phyloP scores from a whole-genome alignment of 169 alveolate species.

The Babesia bigemina region DNA sequence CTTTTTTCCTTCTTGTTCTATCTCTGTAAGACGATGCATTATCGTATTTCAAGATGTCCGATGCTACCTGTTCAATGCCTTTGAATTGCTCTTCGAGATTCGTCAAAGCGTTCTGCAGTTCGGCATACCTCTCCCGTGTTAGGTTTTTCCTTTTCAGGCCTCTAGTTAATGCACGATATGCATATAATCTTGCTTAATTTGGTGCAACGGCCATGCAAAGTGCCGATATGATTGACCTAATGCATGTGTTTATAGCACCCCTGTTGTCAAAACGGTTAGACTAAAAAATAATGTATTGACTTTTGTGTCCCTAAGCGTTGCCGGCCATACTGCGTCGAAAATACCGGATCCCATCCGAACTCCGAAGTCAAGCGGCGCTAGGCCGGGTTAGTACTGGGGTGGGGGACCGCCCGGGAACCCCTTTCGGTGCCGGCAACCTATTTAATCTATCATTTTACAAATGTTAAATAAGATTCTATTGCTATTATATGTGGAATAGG shows the following conservation, averaged over 20 bases:
- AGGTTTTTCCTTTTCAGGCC: conserved; percentile 79
- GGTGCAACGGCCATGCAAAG: too few relatives aligned
- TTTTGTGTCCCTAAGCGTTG: conserved; percentile 47
- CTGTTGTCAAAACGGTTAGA: too few relatives aligned
- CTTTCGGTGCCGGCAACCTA: conserved; percentile 75
- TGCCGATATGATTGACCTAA: too few relatives aligned
- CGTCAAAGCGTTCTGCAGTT: conserved; percentile 6
- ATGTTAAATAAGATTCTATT: too few relatives aligned
- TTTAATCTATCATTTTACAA: neutral
- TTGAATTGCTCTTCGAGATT: conserved; percentile 89
- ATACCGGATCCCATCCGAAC: conserved; percentile 93
- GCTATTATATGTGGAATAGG: too few relatives aligned
- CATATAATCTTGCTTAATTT: too few relatives aligned
- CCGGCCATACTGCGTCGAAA: conserved; percentile 89
- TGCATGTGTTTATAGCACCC: too few relatives aligned
- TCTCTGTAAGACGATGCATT: too few relatives aligned
- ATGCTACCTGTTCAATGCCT: conserved; percentile 73
- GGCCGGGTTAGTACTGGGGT: conserved; percentile 91
- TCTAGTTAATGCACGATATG: neutral
- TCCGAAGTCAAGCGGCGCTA: conserved; percentile 92
- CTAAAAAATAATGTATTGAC: too few relatives aligned
- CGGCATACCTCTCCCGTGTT: too few relatives aligned
- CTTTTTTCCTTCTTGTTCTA: too few relatives aligned
- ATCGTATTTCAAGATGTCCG: too few relatives aligned
- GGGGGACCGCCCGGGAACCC: conserved; percentile 84